phyloP scores from a whole-genome alignment of 2,329 filamentous ascomycete species.

The Aspergillus ustus region DNA sequence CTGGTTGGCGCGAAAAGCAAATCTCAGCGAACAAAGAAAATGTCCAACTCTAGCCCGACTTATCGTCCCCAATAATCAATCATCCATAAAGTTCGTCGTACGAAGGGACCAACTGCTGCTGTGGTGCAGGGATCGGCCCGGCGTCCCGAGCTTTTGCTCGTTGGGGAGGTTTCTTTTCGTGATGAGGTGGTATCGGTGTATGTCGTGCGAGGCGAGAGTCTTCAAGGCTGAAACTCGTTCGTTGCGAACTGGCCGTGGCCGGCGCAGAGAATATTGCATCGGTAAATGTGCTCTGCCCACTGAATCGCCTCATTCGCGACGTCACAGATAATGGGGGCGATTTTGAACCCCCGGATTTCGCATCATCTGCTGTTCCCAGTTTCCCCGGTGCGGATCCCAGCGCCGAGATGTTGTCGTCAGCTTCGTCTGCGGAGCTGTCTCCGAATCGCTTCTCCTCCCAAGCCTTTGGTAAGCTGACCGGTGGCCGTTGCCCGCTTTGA shows the following conservation, averaged over 20 bases:
- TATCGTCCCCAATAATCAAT: not conserved
- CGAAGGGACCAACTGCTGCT: slow-evolving; percentile 42
- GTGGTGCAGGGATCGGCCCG: slow-evolving; percentile 23
- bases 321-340: slow-evolving; percentile 44
- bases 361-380: slow-evolving; percentile 24
- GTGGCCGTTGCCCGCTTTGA: not conserved
- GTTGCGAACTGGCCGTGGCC: slow-evolving; percentile 36
- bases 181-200: slow-evolving; percentile 14
- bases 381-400: slow-evolving; percentile 6
- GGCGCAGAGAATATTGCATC: slow-evolving; percentile 32
- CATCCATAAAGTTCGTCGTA: slow-evolving; percentile 47
- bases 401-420: slow-evolving; percentile 24
- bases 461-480: slow-evolving; percentile 11
- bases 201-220: slow-evolving; percentile 30
- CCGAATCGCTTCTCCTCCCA: slow-evolving; percentile 16
- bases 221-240: slow-evolving; percentile 39
- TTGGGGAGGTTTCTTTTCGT: slow-evolving; percentile 29
- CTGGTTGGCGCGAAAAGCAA: slow-evolving; percentile 2
- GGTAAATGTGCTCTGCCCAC: slow-evolving; percentile 36
- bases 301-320: slow-evolving; percentile 42
- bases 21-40: slow-evolving; percentile 5
- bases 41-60: not conserved
- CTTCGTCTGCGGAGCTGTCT: slow-evolving; percentile 32
- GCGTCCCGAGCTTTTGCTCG: slow-evolving; percentile 20
- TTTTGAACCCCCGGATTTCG: slow-evolving; percentile 33